Evolutionary conservation across 208 protist species (phyloP).

Genomic region (Trypanosoma scelopori): DNA sequence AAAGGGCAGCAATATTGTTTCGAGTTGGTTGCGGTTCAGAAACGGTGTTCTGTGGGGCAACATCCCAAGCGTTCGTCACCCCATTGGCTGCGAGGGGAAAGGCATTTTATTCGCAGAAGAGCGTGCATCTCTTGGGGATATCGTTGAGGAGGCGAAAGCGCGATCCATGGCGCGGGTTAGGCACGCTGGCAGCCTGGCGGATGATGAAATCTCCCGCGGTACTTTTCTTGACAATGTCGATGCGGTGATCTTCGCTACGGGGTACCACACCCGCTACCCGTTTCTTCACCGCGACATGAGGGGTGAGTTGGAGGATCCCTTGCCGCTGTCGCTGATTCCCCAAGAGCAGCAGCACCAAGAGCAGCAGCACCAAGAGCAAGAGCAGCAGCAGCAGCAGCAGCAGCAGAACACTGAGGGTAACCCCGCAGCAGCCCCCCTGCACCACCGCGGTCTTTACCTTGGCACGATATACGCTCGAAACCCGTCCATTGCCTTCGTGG

Average conservation of each 20-base stretch:
- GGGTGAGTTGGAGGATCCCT: slow-evolving; percentile 47
- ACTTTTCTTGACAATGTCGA: slow-evolving; percentile 75
- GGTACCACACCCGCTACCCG: slow-evolving; percentile 68
- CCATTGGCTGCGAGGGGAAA: slow-evolving; percentile 37
- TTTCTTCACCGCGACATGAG: slow-evolving; percentile 76
- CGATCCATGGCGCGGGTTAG: slow-evolving; percentile 8
- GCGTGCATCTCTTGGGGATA: slow-evolving; percentile 23
- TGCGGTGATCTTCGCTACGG: slow-evolving; percentile 80
- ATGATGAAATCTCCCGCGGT: slow-evolving; percentile 11
- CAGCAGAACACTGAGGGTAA: neutral
- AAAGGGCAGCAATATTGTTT: slow-evolving; percentile 47
- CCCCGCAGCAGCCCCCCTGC: neutral
- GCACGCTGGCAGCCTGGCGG: neutral
- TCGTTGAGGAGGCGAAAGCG: slow-evolving; percentile 36
- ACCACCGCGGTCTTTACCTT: slow-evolving; percentile 61
- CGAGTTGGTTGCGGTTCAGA: slow-evolving; percentile 54
- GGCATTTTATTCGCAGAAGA: slow-evolving; percentile 52
- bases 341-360: neutral
- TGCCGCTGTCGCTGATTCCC: slow-evolving; percentile 12
- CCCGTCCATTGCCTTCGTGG: slow-evolving; percentile 80
- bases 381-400: neutral
- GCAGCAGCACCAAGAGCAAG: neutral
- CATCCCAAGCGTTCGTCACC: slow-evolving; percentile 43
- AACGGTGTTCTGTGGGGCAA: slow-evolving; percentile 30
- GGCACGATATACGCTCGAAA: slow-evolving; percentile 60